Base-by-base conservation (phyloP, 2,329 filamentous ascomycete genomes). In the Colletotrichum neosansevieriae region DNA sequence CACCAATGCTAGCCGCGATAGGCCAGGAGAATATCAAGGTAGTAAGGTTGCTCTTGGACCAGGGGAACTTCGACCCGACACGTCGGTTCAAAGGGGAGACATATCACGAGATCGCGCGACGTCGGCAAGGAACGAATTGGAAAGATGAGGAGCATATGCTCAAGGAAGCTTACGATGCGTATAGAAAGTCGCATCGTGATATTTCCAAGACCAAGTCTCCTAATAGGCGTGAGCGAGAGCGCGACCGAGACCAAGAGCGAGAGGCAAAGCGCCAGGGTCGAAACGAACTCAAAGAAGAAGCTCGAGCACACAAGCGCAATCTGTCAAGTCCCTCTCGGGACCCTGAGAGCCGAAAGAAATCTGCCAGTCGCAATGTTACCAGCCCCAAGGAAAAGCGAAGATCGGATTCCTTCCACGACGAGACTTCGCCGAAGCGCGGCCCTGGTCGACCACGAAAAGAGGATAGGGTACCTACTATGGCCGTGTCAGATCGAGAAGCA, bases 1-100 rank as follows among this genome's bases (percentile, higher is more conserved):
- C 95, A 1, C 96, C 96, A 1, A 97, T 99, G 84, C 87, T 98
- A 42, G 94, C 94, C 67, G 94, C 96, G 1, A 98, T 99, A 72
- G 95, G 96, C 15, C 92, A 95, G 73, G 89, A 90, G 71, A 96
- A 97, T 74, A 86, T 96, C 57, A 92, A 93, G 72, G 93, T 98
- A 65, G 89, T 99, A 50, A 88, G 92, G 65, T 82, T 97, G 11
- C 85, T 98, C 7, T 83, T 97, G 6, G 89, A 90, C 68, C 93
- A 96, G 74, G 87, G 88, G 54, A 82, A 82, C 15, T 98, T 98
- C 76, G 91, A 99, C 74, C 94, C 96, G 0, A 94, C 93, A 1
- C 89, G 91, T 65, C 86, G 90, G 29, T 91, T 90, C 72, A 90
- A 90, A 72, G 93, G 93, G 21, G 89, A 92, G 73, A 91, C 92